Conservation (phyloP, 495 filamentous ascomycete genomes). For the Neurospora cerealis region DNA sequence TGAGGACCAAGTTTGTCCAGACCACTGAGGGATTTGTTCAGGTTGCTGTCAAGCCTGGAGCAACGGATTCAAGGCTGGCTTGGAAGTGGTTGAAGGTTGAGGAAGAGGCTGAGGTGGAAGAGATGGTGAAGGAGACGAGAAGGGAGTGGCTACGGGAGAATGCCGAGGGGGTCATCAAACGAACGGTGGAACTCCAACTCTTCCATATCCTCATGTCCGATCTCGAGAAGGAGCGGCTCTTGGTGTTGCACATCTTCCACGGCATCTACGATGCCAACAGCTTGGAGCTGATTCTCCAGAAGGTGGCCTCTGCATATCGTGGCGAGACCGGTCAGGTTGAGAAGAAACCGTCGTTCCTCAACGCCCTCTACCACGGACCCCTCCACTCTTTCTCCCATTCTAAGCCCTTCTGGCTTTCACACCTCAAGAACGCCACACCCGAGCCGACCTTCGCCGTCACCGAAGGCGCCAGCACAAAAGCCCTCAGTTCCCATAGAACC, state of each 20-base stretch:
- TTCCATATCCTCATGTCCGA: slow-evolving; percentile 32
- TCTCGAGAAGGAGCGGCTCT: slow-evolving; percentile 17
- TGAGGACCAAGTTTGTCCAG: slow-evolving; percentile 55
- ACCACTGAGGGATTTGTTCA: slow-evolving; percentile 66
- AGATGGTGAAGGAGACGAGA: not conserved
- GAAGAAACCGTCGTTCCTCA: slow-evolving; percentile 35
- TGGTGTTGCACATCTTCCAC: slow-evolving; percentile 68
- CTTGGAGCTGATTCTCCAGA: slow-evolving; percentile 52
- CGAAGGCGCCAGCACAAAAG: not conserved
- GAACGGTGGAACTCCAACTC: slow-evolving; percentile 12
- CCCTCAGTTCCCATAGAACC: slow-evolving; percentile 8
- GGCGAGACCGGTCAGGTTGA: not conserved
- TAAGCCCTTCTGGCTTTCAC: slow-evolving; percentile 56
- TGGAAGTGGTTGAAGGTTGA: slow-evolving; percentile 6
- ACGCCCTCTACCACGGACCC: slow-evolving; percentile 45
- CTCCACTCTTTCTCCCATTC: slow-evolving; percentile 45
- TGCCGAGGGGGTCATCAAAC: slow-evolving; percentile 8
- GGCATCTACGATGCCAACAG: slow-evolving; percentile 83
- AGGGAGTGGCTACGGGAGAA: slow-evolving; percentile 28
- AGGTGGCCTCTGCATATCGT: slow-evolving; percentile 40
- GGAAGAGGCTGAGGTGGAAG: slow-evolving; percentile 7
- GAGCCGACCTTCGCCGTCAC: slow-evolving; percentile 19
- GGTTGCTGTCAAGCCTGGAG: slow-evolving; percentile 49
- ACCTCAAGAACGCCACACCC: slow-evolving; percentile 35
- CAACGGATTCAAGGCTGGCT: not conserved